These are phyloP conservation scores for Pseudotsuga menziesii DNA, from an alignment of 75 land plant species.

Conservation along the genomic window DNA sequence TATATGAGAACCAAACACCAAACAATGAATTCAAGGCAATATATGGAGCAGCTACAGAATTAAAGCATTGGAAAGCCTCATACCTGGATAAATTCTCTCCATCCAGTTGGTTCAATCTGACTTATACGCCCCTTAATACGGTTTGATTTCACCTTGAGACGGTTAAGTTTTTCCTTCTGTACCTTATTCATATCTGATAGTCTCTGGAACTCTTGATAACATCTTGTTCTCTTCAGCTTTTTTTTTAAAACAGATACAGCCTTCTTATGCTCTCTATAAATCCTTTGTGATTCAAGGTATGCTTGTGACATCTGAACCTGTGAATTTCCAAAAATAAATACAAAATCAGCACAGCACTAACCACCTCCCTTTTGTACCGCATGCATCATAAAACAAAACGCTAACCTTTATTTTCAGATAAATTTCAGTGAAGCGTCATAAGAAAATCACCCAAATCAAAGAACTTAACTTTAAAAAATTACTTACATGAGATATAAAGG, in stretches of 20 bases:
- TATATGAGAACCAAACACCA: neutral
- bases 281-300: slow-evolving; percentile 32
- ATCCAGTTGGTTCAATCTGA: slow-evolving; percentile 95
- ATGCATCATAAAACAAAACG: neutral
- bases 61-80: neutral
- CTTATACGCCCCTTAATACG: slow-evolving; percentile 61
- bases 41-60: neutral
- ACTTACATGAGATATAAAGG: neutral
- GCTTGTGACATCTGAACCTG: slow-evolving; percentile 34
- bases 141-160: slow-evolving; percentile 47
- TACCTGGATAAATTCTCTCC: slow-evolving; percentile 97
- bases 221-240: slow-evolving; percentile 60
- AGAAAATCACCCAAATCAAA: neutral
- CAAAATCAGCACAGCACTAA: neutral
- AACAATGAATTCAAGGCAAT: neutral
- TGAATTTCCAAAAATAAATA: neutral
- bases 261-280: slow-evolving; percentile 58
- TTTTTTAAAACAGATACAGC: slow-evolving; percentile 58
- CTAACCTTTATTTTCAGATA: neutral
- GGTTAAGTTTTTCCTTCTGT: slow-evolving; percentile 57
- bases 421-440: neutral
- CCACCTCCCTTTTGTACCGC: neutral
- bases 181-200: slow-evolving; percentile 44
- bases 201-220: slow-evolving; percentile 63
- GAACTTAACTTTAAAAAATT: neutral